Base-by-base conservation (phyloP, 306 rosid species). In the Pueraria montana region DNA sequence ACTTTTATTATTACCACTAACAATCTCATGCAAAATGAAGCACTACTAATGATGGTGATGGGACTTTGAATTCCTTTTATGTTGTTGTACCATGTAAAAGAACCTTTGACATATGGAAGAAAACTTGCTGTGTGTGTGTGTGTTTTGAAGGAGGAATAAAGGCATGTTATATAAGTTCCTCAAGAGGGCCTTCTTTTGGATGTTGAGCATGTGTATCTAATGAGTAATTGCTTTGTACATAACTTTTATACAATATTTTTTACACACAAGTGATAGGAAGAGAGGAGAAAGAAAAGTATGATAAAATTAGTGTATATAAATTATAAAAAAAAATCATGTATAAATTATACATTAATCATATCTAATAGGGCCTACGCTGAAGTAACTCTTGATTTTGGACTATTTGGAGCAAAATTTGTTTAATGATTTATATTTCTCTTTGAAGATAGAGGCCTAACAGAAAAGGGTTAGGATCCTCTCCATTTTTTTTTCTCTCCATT, bases 1-100 rank as follows among this genome's bases (percentile, higher is more conserved):
- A 69, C 32, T 80, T 80, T 36, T 17, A 18, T 48, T 40, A 11
- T 52, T 27, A 32, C 48, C 46, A 42, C 34, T 24, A 18, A 50
- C 71, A 43, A 76, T 43, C 52, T 67, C 52, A 67, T 67, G 73
- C 73, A 67, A 18, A 38, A 67, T 66, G 21, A 64, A 30, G 13
- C 42, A 63, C 40, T 30, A 8, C 26, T 34, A 40, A 20, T 38
- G 52, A 67, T 67, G 30, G 30, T 40, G 73, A 38, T 67, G 49
- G 50, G 72, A 34, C 46, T 17, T 66, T 11, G 27, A 26, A 17
- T 66, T 66, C 27, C 30, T 38, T 65, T 18, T 18, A 66, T 66
- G 72, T 66, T 43, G 32, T 40, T 40, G 40, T 67, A 40, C 52
- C 73, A 66, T 36, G 72, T 38, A 67, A 67, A 67, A n/a, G 32